Evolutionary conservation across 23 red algal species (phyloP).

Genomic region (Gracilariopsis chorda): DNA sequence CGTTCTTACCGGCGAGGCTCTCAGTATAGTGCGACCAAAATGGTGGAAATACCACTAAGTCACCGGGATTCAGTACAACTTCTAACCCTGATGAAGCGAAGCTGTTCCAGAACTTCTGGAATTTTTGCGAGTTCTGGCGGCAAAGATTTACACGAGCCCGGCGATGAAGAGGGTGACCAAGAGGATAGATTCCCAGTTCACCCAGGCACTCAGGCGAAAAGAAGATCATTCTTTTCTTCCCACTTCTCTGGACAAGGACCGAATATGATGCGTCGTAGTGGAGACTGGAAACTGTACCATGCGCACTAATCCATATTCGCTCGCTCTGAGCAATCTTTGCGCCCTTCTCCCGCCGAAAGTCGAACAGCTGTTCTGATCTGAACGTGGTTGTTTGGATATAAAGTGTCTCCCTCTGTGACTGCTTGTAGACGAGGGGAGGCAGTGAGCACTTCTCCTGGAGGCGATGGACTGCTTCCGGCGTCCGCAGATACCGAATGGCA

Average conservation of each 20-base stretch:
- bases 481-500: neutral
- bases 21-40: constrained; percentile 80
- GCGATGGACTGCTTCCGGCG: constrained; percentile 10
- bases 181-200: constrained; percentile 47
- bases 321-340: constrained; percentile 21
- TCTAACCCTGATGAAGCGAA: constrained; percentile 24
- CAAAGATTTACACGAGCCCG: constrained; percentile 30
- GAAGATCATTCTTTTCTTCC: constrained; percentile 67
- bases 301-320: constrained; percentile 65
- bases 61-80: constrained; percentile 30
- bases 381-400: constrained; percentile 49
- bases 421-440: neutral
- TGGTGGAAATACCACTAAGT: constrained; percentile 59
- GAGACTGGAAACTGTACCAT: constrained; percentile 58
- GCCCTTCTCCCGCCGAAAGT: neutral
- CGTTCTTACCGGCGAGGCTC: neutral
- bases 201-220: constrained; percentile 47
- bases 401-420: neutral
- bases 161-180: constrained; percentile 72
- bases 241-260: constrained; percentile 34
- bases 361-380: neutral
- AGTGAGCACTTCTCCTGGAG: neutral
- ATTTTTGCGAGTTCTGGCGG: neutral
- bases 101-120: constrained; percentile 18
- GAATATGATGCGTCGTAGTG: constrained; percentile 71